phyloP scores from a whole-genome alignment of 2,329 filamentous ascomycete species.

The Aspergillus sclerotialis region DNA sequence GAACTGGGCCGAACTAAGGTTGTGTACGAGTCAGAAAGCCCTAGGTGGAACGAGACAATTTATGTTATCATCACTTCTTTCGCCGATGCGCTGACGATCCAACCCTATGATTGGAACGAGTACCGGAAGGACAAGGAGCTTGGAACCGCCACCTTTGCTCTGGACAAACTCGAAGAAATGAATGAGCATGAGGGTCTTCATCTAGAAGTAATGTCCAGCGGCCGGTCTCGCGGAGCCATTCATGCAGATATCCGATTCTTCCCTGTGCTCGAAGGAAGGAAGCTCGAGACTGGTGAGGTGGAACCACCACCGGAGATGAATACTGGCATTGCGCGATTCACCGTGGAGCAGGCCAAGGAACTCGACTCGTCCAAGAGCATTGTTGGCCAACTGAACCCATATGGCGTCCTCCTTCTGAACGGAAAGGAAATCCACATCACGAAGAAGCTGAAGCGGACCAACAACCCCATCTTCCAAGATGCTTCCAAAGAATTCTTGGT shows the following conservation, averaged over 20 bases:
- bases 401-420: constrained; percentile 81
- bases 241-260: constrained; percentile 88
- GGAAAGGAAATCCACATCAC: constrained; percentile 84
- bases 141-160: constrained; percentile 73
- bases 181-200: constrained; percentile 75
- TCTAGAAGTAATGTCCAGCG: constrained; percentile 76
- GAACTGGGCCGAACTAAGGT: constrained; percentile 85
- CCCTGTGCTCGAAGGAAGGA: constrained; percentile 67
- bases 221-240: constrained; percentile 73
- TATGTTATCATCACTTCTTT: constrained; percentile 92
- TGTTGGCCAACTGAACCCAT: constrained; percentile 85
- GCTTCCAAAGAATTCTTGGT: constrained; percentile 91
- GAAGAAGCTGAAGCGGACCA: constrained; percentile 91
- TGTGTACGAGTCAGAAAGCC: constrained; percentile 74
- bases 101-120: constrained; percentile 89
- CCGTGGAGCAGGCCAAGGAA: constrained; percentile 92
- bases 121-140: constrained; percentile 95
- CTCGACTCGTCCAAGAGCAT: constrained; percentile 88
- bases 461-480: constrained; percentile 94
- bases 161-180: constrained; percentile 74
- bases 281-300: constrained; percentile 65
- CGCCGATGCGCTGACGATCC: constrained; percentile 77
- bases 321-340: constrained; percentile 90
- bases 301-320: constrained; percentile 82
- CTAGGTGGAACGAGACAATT: constrained; percentile 93